Evolutionary conservation across 1,284 basidiomycete species (phyloP).

Genomic region (Schizophyllum amplum): DNA sequence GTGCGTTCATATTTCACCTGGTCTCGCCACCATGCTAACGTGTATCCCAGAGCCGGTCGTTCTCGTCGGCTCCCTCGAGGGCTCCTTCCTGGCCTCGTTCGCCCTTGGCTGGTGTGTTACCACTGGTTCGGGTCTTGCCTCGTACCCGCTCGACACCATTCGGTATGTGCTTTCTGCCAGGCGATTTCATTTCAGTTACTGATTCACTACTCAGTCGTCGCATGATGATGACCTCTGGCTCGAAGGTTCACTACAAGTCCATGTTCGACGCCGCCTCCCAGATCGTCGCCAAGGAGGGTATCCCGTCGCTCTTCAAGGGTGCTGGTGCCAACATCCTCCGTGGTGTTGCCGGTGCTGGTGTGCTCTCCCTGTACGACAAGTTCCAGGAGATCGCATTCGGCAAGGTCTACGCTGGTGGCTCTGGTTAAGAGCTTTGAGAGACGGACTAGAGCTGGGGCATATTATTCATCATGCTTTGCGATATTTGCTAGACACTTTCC

Average conservation of each 20-base stretch:
- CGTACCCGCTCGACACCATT: conserved; percentile 92
- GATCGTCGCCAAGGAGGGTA: conserved; percentile 87
- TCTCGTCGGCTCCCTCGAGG: conserved; percentile 81
- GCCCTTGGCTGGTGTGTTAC: conserved; percentile 91
- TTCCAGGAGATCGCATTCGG: conserved; percentile 88
- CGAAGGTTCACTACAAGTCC: conserved; percentile 82
- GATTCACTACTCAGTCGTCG: conserved; percentile 57
- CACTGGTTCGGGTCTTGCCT: conserved; percentile 91
- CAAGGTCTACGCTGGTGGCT: conserved; percentile 91
- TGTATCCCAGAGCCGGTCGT: conserved; percentile 72
- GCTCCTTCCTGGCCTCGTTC: conserved; percentile 90
- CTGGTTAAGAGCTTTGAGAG: conserved; percentile 32
- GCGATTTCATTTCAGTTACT: conserved; percentile 17
- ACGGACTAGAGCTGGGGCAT: conserved; percentile 8
- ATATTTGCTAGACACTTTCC: conserved; percentile 2
- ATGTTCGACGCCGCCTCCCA: conserved; percentile 83
- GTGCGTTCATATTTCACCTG: conserved; percentile 34
- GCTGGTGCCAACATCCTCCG: conserved; percentile 97
- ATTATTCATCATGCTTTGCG: conserved; percentile 8
- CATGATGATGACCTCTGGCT: conserved; percentile 93
- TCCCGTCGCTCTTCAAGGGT: conserved; percentile 88
- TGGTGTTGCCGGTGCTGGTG: conserved; percentile 98
- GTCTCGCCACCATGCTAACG: not conserved
- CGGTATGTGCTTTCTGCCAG: conserved; percentile 41
- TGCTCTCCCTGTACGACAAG: conserved; percentile 90